A percentile compares a stretch with the other conserved stretches of the same genome.
These are phyloP conservation scores for Colletotrichum orchidophilum DNA, from an alignment of 2,329 filamentous ascomycete genomes.

Conservation along the genomic window DNA sequence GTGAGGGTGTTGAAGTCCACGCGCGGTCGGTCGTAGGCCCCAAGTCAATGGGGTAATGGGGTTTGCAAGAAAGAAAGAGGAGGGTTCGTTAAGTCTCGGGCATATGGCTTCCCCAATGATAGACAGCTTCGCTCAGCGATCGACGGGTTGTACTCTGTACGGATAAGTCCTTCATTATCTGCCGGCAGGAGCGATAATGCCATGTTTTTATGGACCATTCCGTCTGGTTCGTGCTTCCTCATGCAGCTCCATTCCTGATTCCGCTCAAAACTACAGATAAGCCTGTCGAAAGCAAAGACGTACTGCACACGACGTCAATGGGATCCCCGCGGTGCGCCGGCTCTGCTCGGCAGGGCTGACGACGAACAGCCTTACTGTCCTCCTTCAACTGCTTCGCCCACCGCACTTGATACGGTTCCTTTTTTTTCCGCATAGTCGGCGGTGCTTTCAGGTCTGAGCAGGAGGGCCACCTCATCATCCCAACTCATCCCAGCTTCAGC, in stretches of 20 bases:
- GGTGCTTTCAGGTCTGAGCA: background rate
- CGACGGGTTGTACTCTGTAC: background rate
- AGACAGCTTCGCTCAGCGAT: background rate
- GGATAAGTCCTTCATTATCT: background rate
- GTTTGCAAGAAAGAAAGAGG: too few relatives aligned
- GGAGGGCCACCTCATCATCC: background rate
- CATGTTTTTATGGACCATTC: background rate
- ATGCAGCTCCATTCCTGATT: background rate
- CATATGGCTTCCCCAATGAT: too few relatives aligned
- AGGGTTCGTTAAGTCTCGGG: too few relatives aligned
- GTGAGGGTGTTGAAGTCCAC: too few relatives aligned
- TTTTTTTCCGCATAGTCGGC: background rate
- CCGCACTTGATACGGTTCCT: background rate
- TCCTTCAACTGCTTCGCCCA: too few relatives aligned
- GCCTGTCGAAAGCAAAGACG: background rate
- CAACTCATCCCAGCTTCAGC: too few relatives aligned
- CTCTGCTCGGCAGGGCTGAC: background rate
- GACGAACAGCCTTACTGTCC: background rate
- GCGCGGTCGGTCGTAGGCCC: too few relatives aligned
- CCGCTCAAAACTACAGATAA: too few relatives aligned
- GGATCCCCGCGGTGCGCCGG: background rate
- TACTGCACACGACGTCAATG: background rate
- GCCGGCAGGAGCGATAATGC: background rate
- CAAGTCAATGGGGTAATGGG: too few relatives aligned
- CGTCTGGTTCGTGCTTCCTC: background rate